Percentiles rank a stretch among this genome's conserved stretches.
Evolutionary conservation across 257 asterid genomes (phyloP).

Genomic region (Mentha longifolia): DNA sequence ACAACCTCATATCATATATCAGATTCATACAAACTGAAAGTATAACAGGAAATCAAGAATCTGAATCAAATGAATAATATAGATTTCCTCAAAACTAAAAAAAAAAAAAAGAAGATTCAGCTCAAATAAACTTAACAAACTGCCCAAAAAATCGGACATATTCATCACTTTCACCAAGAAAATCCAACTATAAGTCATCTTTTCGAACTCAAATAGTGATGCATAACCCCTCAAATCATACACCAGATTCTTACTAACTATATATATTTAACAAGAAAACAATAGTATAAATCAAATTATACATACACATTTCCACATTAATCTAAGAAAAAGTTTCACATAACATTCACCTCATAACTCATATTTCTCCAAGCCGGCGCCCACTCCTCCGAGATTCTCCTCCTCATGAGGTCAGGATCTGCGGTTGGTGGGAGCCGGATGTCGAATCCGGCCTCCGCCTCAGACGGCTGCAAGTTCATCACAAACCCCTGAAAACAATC

Average conservation of each 20-base stretch:
- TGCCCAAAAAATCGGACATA: not conserved
- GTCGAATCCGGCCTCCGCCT: constrained; percentile 92
- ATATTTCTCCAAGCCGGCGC: constrained; percentile 92
- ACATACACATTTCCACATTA: not conserved
- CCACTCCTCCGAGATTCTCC: constrained; percentile 85
- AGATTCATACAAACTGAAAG: too few relatives aligned
- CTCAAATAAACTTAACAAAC: not conserved
- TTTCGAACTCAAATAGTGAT: too few relatives aligned
- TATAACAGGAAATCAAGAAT: too few relatives aligned
- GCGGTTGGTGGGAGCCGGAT: constrained; percentile 82
- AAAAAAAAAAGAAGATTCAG: too few relatives aligned
- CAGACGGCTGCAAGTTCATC: constrained; percentile 98
- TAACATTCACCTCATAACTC: constrained; percentile 64
- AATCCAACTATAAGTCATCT: not conserved
- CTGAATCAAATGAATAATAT: too few relatives aligned
- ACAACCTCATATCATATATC: too few relatives aligned
- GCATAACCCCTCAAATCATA: too few relatives aligned
- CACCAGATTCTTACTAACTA: not conserved
- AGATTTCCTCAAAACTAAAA: too few relatives aligned
- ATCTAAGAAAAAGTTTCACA: not conserved
- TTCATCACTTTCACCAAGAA: constrained; percentile 6
- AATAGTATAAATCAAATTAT: constrained; percentile 2
- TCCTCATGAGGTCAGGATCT: constrained; percentile 70
- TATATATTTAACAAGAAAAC: not conserved
- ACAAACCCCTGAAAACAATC: constrained; percentile 64